These are phyloP conservation scores for Hericium rajendrae DNA, from an alignment of 768 basidiomycete species.

Conservation along the genomic window DNA sequence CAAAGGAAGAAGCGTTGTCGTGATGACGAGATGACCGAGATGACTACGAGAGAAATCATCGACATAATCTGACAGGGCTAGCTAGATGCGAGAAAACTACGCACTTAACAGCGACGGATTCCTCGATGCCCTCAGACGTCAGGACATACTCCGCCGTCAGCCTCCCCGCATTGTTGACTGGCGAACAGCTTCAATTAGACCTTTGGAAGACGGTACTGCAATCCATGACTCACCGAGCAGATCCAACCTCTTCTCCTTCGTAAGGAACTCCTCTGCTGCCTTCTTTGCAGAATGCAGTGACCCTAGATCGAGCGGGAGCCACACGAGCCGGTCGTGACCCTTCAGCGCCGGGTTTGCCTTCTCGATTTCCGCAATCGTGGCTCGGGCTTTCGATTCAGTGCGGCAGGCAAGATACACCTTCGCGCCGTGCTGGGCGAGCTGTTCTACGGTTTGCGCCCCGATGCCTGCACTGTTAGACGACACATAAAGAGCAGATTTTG, in stretches of 20 bases:
- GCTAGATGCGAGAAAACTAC: conserved; percentile 2
- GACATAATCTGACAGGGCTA: background rate
- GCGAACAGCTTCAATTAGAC: background rate
- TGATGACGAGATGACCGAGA: conserved; percentile 21
- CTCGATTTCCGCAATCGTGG: conserved; percentile 16
- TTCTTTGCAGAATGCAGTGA: conserved; percentile 38
- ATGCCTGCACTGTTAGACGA: conserved; percentile 29
- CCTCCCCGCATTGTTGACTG: conserved; percentile 46
- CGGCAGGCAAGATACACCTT: conserved; percentile 20
- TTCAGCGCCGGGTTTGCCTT: background rate
- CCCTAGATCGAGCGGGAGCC: conserved; percentile 41
- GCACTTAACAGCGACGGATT: conserved; percentile 33
- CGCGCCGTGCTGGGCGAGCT: conserved; percentile 32
- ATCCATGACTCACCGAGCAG: conserved; percentile 33
- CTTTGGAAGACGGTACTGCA: background rate
- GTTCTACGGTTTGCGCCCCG: conserved; percentile 41
- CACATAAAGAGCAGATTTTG: background rate
- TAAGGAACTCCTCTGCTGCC: conserved; percentile 39
- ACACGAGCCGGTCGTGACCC: conserved; percentile 26
- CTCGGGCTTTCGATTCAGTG: conserved; percentile 2
- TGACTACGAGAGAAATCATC: conserved; percentile 14
- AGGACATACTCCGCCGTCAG: conserved; percentile 12
- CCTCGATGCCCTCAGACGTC: conserved; percentile 23
- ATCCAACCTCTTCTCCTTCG: conserved; percentile 43
- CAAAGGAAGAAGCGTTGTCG: conserved; percentile 21